Base-by-base conservation (phyloP, 805 yeast species). In the Myxozyma mucilagina region DNA sequence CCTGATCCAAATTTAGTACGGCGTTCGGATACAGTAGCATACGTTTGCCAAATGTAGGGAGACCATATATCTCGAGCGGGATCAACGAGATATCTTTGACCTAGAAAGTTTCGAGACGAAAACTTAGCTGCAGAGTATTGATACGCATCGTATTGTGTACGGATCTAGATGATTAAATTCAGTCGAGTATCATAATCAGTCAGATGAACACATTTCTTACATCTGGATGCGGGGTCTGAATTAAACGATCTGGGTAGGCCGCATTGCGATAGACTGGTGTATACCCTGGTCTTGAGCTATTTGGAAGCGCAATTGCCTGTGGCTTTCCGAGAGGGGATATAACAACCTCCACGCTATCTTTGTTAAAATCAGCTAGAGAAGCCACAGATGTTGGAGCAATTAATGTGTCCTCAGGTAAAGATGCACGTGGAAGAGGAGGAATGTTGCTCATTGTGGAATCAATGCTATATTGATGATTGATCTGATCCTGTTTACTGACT, bases 1-100 rank as follows among this genome's bases (percentile, higher is more conserved):
- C 90, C 91, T 11, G 86, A 72, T 4, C 89, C 91, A 34, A 84
- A 75, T 54, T 76, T 67, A 43, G 74, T 73, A 53, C 83, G 78
- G 60, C 83, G 74, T 34, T 70, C 64, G 16, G 78, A 77, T 31
- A 82, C 77, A 55, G 77, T 71, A 5, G 61, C 67, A 68, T 78
- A 86, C 1, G 81, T 71, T 45, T 79, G 75, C 69, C 75, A 78
- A 3, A 78, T 72, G 74, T 79, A 86, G 24, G 76, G 73, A 16
- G 75, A 74, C 73, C 79, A 80, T 7, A 68, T 70, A 9, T 76
- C 74, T 2, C 76, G 68, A 4, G 67, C 69, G n/a, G 74, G 67
- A 68, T 72, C 70, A 60, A 72, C 75, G 42, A 70, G 70, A 20
- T 41, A 18, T 51, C 84, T 69, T 35, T 67, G 70, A 3, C 80